Evolutionary conservation across 805 yeast species (phyloP), one percentile per base, ranked within the genome.

Genomic region (Lachancea thermotolerans): DNA sequence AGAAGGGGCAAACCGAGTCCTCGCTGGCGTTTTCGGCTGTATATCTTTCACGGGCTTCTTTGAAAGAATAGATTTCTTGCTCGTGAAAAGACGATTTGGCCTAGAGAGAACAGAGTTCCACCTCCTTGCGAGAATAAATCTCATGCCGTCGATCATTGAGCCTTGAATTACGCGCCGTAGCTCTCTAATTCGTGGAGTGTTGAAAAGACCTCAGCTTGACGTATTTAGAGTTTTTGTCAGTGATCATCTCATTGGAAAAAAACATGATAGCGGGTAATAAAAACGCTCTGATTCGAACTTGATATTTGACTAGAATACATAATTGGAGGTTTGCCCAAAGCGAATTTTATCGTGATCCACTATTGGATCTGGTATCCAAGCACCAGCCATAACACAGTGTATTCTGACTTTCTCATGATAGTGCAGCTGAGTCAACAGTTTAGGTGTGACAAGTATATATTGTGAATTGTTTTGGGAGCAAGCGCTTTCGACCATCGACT

Each of bases 1-100:
- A 1, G 97, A 89, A 0, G 99, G 99, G 0, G 99, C 99, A 65
- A 93, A 93, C 51, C 99, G 68, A 1, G 98, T 86, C 52, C 96
- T 66, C 0, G 81, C 95, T 0, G 93, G 88, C 0, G 48, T 31
- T 1, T 46, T 52, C 1, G 81, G 78, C 37, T 72, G 75, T 9
- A 69, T 52, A 35, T 62, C 57, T 25, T 39, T 48, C 4, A 38
- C 35, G 4, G 56, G 56, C 35, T 52, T 52, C 41, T 47, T 55
- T 2, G 56, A 35, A 2, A 47, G 16, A 6, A 51, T 37, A 1
- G 49, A 38, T 40, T 45, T 53, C 18, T 39, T 48, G 27, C 33
- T 17, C 21, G 29, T 18, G 10, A 40, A 17, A 16, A 15, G 4
- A 7, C 35, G 21, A 9, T 30, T 38, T 10, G 16, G 12, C 12